Evolutionary conservation across 352 stramenopile genomes (phyloP).

Genomic region (Pilasporangium apinafurcum): DNA sequence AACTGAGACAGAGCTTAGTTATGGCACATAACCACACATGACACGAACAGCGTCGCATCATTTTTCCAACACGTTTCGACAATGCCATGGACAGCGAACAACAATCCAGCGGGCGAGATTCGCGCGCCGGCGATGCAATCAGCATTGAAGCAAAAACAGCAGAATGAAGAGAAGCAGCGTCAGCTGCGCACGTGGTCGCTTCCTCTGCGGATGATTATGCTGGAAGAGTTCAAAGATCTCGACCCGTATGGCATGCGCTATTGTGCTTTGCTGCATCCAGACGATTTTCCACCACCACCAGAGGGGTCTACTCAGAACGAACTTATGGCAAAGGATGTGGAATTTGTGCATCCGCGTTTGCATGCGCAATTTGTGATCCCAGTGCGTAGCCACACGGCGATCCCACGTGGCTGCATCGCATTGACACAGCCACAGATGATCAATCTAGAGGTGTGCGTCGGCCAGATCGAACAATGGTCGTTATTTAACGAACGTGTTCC

Average conservation of each 20-base stretch:
- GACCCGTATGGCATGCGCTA: conserved; percentile 20
- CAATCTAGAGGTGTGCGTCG: conserved; percentile 77
- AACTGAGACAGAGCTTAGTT: no score
- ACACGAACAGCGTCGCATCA: no score
- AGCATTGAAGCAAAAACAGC: conserved; percentile 43
- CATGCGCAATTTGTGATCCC: conserved; percentile 74
- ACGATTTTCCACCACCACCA: conserved; percentile 38
- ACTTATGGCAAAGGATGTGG: conserved; percentile 5
- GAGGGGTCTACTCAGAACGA: background rate
- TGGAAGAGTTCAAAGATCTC: conserved; percentile 26
- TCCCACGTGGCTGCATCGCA: conserved; percentile 48
- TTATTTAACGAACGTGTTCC: conserved; percentile 57
- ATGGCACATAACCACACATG: no score
- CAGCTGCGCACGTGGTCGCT: conserved; percentile 18
- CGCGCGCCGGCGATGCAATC: conserved; percentile 63
- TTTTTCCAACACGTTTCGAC: no score
- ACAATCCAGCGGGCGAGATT: conserved; percentile 78
- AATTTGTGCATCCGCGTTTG: conserved; percentile 51
- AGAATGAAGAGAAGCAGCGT: conserved; percentile 16
- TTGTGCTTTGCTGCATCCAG: conserved; percentile 54
- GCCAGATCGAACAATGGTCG: conserved; percentile 64
- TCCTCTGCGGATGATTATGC: conserved; percentile 26
- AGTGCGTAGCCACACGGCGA: conserved; percentile 24
- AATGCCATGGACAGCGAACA: conserved; percentile 84
- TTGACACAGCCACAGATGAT: conserved; percentile 61